Evolutionary conservation across 345 rosid species (phyloP).

Genomic region (Populus davidiana): DNA sequence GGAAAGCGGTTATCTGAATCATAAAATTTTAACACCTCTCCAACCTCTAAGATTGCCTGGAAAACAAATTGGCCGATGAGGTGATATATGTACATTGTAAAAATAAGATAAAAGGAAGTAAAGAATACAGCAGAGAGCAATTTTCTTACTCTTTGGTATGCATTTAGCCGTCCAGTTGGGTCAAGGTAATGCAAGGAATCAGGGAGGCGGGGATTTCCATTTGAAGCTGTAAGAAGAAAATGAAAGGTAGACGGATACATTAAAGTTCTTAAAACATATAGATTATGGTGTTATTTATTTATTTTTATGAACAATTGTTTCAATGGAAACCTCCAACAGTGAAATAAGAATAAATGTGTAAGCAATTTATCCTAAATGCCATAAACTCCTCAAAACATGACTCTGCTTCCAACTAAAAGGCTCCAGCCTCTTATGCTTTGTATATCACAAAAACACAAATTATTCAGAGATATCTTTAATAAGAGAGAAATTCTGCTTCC

Average conservation of each 20-base stretch:
- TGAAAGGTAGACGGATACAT: neutral
- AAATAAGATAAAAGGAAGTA: conserved; percentile 8
- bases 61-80: neutral
- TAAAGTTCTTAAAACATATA: neutral
- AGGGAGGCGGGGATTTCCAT: conserved; percentile 87
- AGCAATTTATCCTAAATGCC: neutral
- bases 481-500: neutral
- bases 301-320: neutral
- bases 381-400: neutral
- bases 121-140: neutral
- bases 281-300: neutral
- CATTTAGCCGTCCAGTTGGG: conserved; percentile 65
- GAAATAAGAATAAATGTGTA: neutral
- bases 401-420: neutral
- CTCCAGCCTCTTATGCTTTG: neutral
- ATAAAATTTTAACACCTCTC: conserved; percentile 86
- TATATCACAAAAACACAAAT: neutral
- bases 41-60: conserved; percentile 85
- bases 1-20: conserved; percentile 79
- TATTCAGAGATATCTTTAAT: neutral
- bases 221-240: conserved; percentile 60
- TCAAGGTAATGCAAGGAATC: conserved; percentile 85
- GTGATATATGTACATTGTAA: neutral
- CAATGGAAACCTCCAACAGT: neutral
- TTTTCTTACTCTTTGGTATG: conserved; percentile 63